Evolutionary conservation across 2,329 filamentous ascomycete genomes (phyloP).

Genomic region (Hypoxylon sp.): DNA sequence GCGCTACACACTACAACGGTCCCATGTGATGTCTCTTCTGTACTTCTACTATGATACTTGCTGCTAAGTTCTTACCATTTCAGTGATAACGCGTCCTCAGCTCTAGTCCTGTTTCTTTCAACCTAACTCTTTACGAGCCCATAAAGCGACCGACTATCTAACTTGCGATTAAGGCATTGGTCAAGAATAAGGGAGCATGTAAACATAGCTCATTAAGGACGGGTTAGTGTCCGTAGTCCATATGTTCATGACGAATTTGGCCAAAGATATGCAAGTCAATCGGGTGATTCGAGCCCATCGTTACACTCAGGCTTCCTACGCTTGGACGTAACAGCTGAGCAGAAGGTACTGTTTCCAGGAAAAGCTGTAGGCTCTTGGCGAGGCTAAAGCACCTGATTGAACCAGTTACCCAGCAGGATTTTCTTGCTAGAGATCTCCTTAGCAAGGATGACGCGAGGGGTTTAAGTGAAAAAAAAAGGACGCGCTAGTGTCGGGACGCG

Average conservation of each 20-base stretch:
- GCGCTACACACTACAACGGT: conserved; percentile 31
- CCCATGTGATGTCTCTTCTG: conserved; percentile 32
- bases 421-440: conserved; percentile 32
- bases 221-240: conserved; percentile 3
- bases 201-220: conserved; percentile 1
- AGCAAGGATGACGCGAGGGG: conserved; percentile 41
- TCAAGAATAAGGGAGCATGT: not conserved
- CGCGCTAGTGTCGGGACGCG: conserved; percentile 46
- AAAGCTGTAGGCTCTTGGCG: conserved; percentile 45
- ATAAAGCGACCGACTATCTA: conserved; percentile 3
- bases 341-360: conserved; percentile 27
- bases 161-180: not conserved
- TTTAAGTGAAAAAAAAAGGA: conserved; percentile 23
- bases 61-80: not conserved
- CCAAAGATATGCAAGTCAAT: conserved; percentile 28
- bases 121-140: not conserved
- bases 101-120: not conserved
- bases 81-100: not conserved
- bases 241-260: conserved; percentile 27
- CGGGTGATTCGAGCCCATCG: conserved; percentile 29
- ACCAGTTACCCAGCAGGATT: conserved; percentile 33
- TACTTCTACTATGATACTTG: not conserved
- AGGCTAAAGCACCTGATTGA: conserved; percentile 39
- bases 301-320: conserved; percentile 34
- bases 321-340: conserved; percentile 27